Percentiles rank a stretch among this genome's conserved stretches.
Conservation (phyloP, 1,284 basidiomycete genomes). For the Rhodotorula sp. region DNA sequence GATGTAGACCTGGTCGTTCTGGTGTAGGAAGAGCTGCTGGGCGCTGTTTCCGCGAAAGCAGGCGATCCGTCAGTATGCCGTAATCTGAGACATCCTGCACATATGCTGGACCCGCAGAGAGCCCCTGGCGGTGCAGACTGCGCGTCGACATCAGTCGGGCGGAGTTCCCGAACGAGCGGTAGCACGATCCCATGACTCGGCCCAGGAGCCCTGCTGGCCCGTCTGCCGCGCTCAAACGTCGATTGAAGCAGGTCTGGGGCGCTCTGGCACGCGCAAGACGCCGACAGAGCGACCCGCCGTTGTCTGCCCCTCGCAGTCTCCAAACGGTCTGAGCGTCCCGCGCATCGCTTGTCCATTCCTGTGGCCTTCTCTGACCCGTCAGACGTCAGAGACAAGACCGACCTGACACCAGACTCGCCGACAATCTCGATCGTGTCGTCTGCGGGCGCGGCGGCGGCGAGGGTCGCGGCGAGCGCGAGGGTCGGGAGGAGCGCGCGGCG, state of each 20-base stretch:
- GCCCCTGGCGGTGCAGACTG: background rate
- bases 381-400: conserved; percentile 17
- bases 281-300: background rate
- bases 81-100: too few relatives aligned
- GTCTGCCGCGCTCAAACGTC: too few relatives aligned
- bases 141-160: background rate
- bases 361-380: too few relatives aligned
- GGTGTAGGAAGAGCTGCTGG: conserved; percentile 54
- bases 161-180: background rate
- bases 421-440: conserved; percentile 46
- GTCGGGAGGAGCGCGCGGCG: conserved; percentile 4
- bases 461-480: conserved; percentile 16
- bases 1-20: conserved; percentile 54
- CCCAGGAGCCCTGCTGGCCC: background rate
- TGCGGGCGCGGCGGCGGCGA: conserved; percentile 23
- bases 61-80: too few relatives aligned
- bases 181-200: too few relatives aligned
- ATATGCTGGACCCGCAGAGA: too few relatives aligned
- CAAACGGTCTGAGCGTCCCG: too few relatives aligned
- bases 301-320: too few relatives aligned
- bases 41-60: conserved; percentile 4
- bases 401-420: conserved; percentile 44
- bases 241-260: background rate
- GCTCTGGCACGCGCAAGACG: background rate
- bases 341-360: too few relatives aligned